Evolutionary conservation across 345 rosid genomes (phyloP), one percentile per base, ranked within the genome.

Genomic region (Balakata baccata): DNA sequence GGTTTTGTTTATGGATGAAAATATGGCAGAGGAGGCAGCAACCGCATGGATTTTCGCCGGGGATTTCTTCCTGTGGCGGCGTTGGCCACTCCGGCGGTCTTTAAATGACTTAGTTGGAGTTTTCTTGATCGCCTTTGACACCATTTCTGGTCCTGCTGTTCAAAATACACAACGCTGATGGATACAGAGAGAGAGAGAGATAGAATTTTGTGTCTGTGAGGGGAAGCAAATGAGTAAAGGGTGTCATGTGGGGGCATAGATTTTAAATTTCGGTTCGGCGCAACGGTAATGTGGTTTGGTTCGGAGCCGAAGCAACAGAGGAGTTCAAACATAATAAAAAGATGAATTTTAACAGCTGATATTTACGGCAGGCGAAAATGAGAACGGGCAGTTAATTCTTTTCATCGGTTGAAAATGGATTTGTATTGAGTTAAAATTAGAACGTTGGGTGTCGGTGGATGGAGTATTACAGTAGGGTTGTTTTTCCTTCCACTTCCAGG

Each of bases 1-100:
- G 10, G 94, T 89, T 75, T 64, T 89, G 86, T 89, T 90, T 74
- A 94, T 85, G 43, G 93, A 70, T 0, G 90, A 58, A 75, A 94
- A 67, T 11, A 94, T 63, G 61, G 86, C 62, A 71, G 87, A 77
- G 4, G 96, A 58, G 52, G 81, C 14, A 10, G 58, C 75, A 10
- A 80, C 11, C 4, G 46, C 37, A 0, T 34, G 23, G 7, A 34
- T 49, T 77, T 74, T 82, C 69, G 78, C 66, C 0, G 88, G 89
- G 54, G 83, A 79, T 66, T 66, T 83, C 84, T 68, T 82, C 53
- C 80, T 71, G 41, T 73, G 83, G 64, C 69, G 85, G 75, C 78
- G 86, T 74, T 67, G 79, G 66, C 77, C 76, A 62, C 78, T 68
- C 68, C 75, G 77, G 50, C 75, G 74, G 76, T 83, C 81, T 64